Conservation (phyloP, 495 filamentous ascomycete genomes). For the Corynascus novoguineensis region DNA sequence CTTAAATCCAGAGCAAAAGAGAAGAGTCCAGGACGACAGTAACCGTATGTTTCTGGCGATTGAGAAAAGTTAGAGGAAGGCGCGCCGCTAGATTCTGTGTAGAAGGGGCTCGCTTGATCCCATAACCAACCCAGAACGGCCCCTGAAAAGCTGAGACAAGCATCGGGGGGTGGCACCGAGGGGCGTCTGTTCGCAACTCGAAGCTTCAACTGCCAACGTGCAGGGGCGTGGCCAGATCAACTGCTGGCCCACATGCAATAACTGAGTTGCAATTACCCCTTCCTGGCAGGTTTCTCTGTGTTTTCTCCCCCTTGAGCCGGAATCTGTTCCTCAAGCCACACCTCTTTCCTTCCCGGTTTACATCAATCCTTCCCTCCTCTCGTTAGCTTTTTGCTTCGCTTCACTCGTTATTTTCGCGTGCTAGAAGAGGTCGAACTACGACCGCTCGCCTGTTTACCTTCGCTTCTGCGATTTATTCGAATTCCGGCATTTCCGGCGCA, state of each 20-base stretch:
- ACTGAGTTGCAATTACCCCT: slow-evolving; percentile 29
- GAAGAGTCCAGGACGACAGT: too few relatives aligned
- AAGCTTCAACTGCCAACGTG: background rate
- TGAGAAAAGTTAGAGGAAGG: too few relatives aligned
- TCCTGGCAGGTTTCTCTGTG: slow-evolving; percentile 24
- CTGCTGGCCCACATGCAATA: slow-evolving; percentile 16
- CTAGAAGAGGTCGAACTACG: slow-evolving; percentile 13
- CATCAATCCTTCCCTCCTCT: slow-evolving; percentile 24
- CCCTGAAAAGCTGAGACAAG: slow-evolving; percentile 6
- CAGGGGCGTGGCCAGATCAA: slow-evolving; percentile 25
- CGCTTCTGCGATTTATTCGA: background rate
- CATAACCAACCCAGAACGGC: too few relatives aligned
- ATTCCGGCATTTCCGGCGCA: background rate
- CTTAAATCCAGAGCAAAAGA: too few relatives aligned
- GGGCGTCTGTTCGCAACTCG: background rate
- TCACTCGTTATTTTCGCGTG: slow-evolving; percentile 30
- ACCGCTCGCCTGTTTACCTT: slow-evolving; percentile 3
- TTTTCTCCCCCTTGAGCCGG: slow-evolving; percentile 21
- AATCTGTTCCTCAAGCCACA: slow-evolving; percentile 26
- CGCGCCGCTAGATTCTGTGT: too few relatives aligned
- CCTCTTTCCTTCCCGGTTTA: slow-evolving; percentile 28
- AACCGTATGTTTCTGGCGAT: too few relatives aligned
- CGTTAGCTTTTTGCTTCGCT: slow-evolving; percentile 28
- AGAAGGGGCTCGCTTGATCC: too few relatives aligned
- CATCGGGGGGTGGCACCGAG: slow-evolving; percentile 6